Base-by-base conservation (phyloP, 2,329 filamentous ascomycete genomes). In the Penicillium aurantiogriseum region DNA sequence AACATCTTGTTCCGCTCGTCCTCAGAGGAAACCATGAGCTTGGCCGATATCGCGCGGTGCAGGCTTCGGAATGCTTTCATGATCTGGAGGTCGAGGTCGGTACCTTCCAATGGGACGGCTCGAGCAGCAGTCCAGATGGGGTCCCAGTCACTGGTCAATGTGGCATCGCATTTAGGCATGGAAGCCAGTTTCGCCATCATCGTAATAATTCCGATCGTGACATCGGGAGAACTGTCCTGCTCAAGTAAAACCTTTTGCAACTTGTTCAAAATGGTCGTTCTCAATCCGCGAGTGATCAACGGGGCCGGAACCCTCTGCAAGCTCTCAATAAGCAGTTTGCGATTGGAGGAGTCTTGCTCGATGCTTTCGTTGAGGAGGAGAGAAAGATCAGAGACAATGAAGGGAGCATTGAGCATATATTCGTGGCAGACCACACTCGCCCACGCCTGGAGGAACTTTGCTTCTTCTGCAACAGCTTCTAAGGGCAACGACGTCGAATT, bases 171-270 rank as follows among this genome's bases (percentile, higher is more conserved):
- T 57, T 76, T 77, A 4, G 75, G 69, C 67, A 74, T 71, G n/a
- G 71, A 69, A 5, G 74, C 69, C 45, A 77, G 53, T 35, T 72
- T 76, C 0, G 74, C 72, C 72, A 77, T 75, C 59, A 77, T 63
- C 5, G 74, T 71, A 43, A 77, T 50, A 3, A 75, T 61, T 3
- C 73, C 70, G 19, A 74, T 59, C 9, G 67, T 68, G 10, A 69
- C 54, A 31, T 72, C 69, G 1, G 67, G 52, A 19, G 61, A 49
- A 54, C 56, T 67, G 47, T 67, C 64, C 54, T 71, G 60, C 36
- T 67, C 61, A n/a, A 73, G 48, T 15, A 76, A 33, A 47, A 71
- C 64, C 38, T 70, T 60, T 42, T 75, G 71, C 15, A 76, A 57
- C 21, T 71, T 60, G 51, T 77, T 74, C 36, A 76, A 47, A 17